Conservation (phyloP, 169 alveolate species). For the Neospora caninum region DNA sequence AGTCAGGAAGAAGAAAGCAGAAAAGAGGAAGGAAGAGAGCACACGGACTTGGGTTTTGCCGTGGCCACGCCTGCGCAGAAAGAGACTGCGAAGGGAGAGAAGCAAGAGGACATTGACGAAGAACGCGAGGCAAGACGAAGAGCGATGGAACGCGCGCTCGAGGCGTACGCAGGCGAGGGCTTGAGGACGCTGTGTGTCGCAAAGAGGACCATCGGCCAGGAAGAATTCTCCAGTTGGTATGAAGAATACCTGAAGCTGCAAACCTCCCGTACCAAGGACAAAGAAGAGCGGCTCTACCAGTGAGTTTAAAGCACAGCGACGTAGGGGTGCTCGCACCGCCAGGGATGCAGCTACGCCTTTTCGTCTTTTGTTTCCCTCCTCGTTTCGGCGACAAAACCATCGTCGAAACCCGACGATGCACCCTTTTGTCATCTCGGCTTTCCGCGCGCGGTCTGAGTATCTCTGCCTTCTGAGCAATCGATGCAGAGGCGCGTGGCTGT, state of each 20-base stretch:
- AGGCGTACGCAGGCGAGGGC: slow-evolving; percentile 85
- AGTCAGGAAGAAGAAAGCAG: background rate
- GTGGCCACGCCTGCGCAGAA: background rate
- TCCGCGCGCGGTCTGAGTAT: too few relatives aligned
- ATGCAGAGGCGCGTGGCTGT: too few relatives aligned
- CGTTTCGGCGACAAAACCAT: too few relatives aligned
- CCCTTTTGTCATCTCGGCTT: too few relatives aligned
- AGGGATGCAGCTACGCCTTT: too few relatives aligned
- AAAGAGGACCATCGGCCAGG: slow-evolving; percentile 86
- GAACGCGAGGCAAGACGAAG: slow-evolving; percentile 68
- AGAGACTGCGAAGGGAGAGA: background rate
- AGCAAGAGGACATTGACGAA: slow-evolving; percentile 30
- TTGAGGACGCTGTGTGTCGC: slow-evolving; percentile 92
- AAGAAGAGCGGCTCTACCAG: background rate
- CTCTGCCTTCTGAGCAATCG: too few relatives aligned
- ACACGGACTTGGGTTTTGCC: background rate
- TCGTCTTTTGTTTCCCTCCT: too few relatives aligned
- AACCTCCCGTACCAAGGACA: background rate
- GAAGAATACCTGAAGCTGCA: background rate
- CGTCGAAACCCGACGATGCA: too few relatives aligned
- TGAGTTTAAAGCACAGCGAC: background rate
- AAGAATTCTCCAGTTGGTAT: slow-evolving; percentile 80
- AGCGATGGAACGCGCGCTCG: slow-evolving; percentile 58
- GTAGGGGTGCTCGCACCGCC: too few relatives aligned
- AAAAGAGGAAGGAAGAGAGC: background rate